Evolutionary conservation across 768 basidiomycete genomes (phyloP), one percentile per base, ranked within the genome.

Genomic region (Amanita jacksonii): DNA sequence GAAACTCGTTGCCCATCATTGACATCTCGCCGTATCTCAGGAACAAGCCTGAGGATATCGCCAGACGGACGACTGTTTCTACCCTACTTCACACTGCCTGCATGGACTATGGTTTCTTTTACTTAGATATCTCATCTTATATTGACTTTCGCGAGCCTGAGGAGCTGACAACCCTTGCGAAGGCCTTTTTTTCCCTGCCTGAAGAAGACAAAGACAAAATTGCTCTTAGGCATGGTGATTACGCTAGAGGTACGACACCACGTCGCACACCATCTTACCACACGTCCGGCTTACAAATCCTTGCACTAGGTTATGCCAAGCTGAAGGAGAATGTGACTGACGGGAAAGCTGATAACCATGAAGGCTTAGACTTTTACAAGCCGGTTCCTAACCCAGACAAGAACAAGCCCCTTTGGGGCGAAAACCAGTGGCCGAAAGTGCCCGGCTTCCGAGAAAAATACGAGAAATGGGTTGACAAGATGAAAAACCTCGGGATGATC

Each of bases 281-380:
- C n/a, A n/a, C n/a, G n/a, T n/a, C n/a, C 12, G 20, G 8, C 31
- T 48, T 44, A 42, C 25, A 30, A 28, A 18, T 13, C 3, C n/a
- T 20, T 24, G 8, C 9, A 20, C 3, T 52, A 92, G 91, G 91
- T 5, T 94, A 91, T 55, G 78, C 79, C 36, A 67, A 76, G 38
- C 58, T 96, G 23, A 79, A 79, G 46, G 85, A 93, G 67, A 91
- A 93, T 50, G 75, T 93, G 8, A 94, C 91, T 0, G 79, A 80
- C 51, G 86, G 87, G 6, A 82, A 81, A 58, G 77, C 81, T 3
- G 87, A 92, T 55, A 84, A 80, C 48, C 87, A 90, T 49, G 90
- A 94, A 65, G 87, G 75, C 2, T 59, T 92, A 30, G 91, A 93
- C 54, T 76, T 88, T 41, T 91, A 90, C 56, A 76, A 69, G 20